These are phyloP conservation scores for Dothistroma pini DNA, from an alignment of 2,329 filamentous ascomycete genomes.

Conservation along the genomic window DNA sequence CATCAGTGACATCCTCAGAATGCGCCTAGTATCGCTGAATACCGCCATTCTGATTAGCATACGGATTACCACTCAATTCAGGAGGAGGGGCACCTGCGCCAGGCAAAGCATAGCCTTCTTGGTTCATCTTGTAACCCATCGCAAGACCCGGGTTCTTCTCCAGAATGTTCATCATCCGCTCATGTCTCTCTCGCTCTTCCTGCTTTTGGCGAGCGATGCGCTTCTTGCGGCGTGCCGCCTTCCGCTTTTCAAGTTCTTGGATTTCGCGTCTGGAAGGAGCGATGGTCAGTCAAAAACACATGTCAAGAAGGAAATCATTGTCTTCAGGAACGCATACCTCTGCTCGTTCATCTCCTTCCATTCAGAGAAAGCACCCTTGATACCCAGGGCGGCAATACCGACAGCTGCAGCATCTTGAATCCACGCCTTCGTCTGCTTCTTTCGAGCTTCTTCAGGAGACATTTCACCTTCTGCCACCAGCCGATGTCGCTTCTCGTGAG, in stretches of 20 bases:
- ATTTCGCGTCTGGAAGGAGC: conserved; percentile 37
- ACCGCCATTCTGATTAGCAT: conserved; percentile 23
- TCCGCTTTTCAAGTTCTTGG: conserved; percentile 51
- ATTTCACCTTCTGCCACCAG: conserved; percentile 62
- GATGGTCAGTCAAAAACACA: conserved; percentile 20
- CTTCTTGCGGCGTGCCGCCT: conserved; percentile 40
- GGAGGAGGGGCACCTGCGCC: conserved; percentile 16
- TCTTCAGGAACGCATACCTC: conserved; percentile 42
- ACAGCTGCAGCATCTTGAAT: conserved; percentile 63
- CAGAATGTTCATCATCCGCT: conserved; percentile 36
- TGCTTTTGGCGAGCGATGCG: conserved; percentile 42
- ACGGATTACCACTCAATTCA: conserved; percentile 36
- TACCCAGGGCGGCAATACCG: conserved; percentile 63
- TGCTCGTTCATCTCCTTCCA: conserved; percentile 66
- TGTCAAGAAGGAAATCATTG: background rate
- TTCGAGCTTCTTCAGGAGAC: conserved; percentile 58
- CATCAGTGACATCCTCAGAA: conserved; percentile 2
- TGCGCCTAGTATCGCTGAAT: conserved; percentile 17
- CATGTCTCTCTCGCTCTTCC: conserved; percentile 41
- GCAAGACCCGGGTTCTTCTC: conserved; percentile 30
- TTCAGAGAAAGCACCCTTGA: conserved; percentile 62
- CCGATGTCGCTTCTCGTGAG: conserved; percentile 58
- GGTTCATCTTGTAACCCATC: conserved; percentile 25
- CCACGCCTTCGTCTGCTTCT: conserved; percentile 60
- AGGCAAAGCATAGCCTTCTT: conserved; percentile 19